Evolutionary conservation across 495 filamentous ascomycete species (phyloP).

Genomic region (Symbiotaphrina buchneri): DNA sequence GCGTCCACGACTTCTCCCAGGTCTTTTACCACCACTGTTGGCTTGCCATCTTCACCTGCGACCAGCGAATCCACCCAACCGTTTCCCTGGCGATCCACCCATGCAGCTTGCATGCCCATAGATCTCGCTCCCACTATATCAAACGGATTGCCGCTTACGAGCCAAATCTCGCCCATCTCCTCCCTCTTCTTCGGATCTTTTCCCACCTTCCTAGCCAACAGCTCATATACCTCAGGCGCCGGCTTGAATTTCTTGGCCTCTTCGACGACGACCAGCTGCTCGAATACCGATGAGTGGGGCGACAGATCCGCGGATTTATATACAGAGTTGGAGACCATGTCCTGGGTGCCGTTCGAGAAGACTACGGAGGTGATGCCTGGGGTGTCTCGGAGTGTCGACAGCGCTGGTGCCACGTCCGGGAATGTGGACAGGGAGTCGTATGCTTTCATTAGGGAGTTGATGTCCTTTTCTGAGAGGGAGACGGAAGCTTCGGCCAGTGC

Average conservation of each 20-base stretch:
- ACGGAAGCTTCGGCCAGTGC: slow-evolving; percentile 30
- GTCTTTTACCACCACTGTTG: no score
- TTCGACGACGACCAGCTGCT: slow-evolving; percentile 37
- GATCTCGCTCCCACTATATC: slow-evolving; percentile 40
- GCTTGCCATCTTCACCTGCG: no score
- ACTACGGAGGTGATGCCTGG: slow-evolving; percentile 28
- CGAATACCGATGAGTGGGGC: slow-evolving; percentile 24
- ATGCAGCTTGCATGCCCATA: no score
- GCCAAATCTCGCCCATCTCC: slow-evolving; percentile 33
- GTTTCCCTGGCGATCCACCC: no score
- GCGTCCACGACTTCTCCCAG: no score
- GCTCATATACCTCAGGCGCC: slow-evolving; percentile 33
- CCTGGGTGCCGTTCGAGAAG: slow-evolving; percentile 52
- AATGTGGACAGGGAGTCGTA: slow-evolving; percentile 53
- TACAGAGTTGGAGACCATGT: slow-evolving; percentile 41
- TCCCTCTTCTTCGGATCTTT: slow-evolving; percentile 13
- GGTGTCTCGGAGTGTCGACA: slow-evolving; percentile 16
- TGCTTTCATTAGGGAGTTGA: slow-evolving; percentile 29
- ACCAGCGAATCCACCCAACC: no score
- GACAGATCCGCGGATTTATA: slow-evolving; percentile 28
- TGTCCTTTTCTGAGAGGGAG: slow-evolving; percentile 17
- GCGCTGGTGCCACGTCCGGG: slow-evolving; percentile 33
- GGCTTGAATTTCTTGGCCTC: slow-evolving; percentile 44
- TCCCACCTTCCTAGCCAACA: slow-evolving; percentile 30
- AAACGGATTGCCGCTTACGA: slow-evolving; percentile 63